Percentiles rank a stretch among this genome's conserved stretches.
These are phyloP conservation scores for Phytophthora hybrid DNA, from an alignment of 352 stramenopile species.

Conservation along the genomic window DNA sequence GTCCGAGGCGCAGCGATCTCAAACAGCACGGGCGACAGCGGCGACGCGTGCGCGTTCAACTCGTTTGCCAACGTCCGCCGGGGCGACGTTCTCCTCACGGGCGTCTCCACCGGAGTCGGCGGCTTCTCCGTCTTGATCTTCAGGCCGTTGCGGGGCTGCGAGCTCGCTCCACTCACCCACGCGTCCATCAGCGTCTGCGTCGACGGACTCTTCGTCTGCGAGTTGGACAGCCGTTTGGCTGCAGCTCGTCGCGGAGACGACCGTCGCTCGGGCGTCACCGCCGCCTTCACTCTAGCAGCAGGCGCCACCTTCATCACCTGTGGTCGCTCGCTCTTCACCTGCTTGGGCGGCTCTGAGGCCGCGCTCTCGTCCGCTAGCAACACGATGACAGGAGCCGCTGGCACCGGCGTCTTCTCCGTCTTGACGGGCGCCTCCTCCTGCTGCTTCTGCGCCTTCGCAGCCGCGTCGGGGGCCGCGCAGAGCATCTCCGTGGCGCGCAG, in stretches of 20 bases:
- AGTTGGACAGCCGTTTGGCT: conserved; percentile 6
- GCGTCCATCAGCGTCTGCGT: conserved; percentile 28
- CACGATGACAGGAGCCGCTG: not conserved
- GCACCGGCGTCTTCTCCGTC: not conserved
- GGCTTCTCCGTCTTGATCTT: conserved; percentile 28
- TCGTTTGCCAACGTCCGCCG: conserved; percentile 18
- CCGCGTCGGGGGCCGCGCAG: conserved; percentile 31
- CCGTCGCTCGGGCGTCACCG: conserved; percentile 12
- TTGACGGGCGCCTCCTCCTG: not conserved
- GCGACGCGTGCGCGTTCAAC: conserved; percentile 12
- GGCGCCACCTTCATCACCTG: not conserved
- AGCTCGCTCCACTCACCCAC: conserved; percentile 20
- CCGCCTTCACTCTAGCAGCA: conserved; percentile 5
- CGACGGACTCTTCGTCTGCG: conserved; percentile 14
- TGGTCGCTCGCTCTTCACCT: not conserved
- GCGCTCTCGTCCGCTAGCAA: not conserved
- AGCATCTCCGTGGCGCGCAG: conserved; percentile 65
- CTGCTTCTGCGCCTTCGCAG: not conserved
- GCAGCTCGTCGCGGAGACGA: conserved; percentile 17
- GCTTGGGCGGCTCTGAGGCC: not conserved
- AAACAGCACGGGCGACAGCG: conserved; percentile 39
- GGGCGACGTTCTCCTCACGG: conserved; percentile 25
- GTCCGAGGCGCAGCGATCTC: conserved; percentile 22
- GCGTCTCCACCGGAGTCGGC: not conserved
- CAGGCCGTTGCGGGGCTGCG: conserved; percentile 12